Percentiles rank a stretch among this genome's conserved stretches.
These are phyloP conservation scores for Fagopyrum esculentum DNA, from an alignment of 148 eudicot genomes.

Conservation along the genomic window DNA sequence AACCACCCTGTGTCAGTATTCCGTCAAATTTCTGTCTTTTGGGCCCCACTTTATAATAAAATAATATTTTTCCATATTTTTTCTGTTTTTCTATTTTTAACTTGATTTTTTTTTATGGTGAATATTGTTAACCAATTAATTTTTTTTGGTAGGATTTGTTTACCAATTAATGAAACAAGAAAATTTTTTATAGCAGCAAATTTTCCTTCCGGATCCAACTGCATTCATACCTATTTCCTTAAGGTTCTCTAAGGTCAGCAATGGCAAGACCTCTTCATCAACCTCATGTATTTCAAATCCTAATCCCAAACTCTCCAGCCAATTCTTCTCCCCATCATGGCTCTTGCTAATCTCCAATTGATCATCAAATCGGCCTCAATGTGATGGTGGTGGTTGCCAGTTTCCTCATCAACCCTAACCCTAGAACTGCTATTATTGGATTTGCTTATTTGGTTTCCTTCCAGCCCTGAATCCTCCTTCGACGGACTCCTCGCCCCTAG, in stretches of 20 bases:
- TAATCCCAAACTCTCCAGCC: too few relatives aligned
- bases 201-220: constrained; percentile 62
- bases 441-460: constrained; percentile 22
- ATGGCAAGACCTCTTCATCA: constrained; percentile 58
- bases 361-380: constrained; percentile 30
- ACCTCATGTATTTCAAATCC: too few relatives aligned
- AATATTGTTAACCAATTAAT: too few relatives aligned
- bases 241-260: constrained; percentile 67
- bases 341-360: constrained; percentile 24
- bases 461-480: constrained; percentile 23
- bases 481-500: constrained; percentile 32
- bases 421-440: constrained; percentile 6
- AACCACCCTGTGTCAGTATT: too few relatives aligned
- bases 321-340: constrained; percentile 31
- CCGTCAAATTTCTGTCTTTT: too few relatives aligned
- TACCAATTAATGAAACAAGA: neutral
- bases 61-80: too few relatives aligned
- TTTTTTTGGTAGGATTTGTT: too few relatives aligned
- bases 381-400: constrained; percentile 2
- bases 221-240: constrained; percentile 69
- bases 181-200: constrained; percentile 44
- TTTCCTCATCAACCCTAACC: constrained; percentile 10
- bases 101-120: too few relatives aligned
- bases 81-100: too few relatives aligned
- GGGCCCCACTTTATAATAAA: too few relatives aligned